Percentiles rank a stretch among this genome's conserved stretches.
Conservation (phyloP, 2,329 filamentous ascomycete genomes). For the Paraphoma sp. region DNA sequence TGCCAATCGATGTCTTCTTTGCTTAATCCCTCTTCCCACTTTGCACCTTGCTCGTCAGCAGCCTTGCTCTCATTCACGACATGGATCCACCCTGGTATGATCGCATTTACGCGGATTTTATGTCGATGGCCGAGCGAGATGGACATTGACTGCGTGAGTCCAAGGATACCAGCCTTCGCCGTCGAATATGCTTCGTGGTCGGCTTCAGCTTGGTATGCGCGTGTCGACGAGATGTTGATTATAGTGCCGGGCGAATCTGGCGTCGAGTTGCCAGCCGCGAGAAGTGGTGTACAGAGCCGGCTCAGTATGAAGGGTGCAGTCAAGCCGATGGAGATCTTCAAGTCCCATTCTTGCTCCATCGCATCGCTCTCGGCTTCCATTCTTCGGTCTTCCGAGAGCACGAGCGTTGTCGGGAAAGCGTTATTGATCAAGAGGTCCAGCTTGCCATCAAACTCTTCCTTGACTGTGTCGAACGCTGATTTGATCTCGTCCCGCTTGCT, state of each 20-base stretch:
- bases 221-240: conserved; percentile 59
- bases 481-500: conserved; percentile 48
- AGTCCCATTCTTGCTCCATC: conserved; percentile 43
- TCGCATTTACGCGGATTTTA: conserved; percentile 56
- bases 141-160: conserved; percentile 58
- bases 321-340: conserved; percentile 41
- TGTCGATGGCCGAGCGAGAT: conserved; percentile 53
- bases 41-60: conserved; percentile 49
- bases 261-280: conserved; percentile 25
- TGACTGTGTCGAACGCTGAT: conserved; percentile 43
- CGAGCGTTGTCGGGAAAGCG: conserved; percentile 38
- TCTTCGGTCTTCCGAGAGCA: conserved; percentile 26
- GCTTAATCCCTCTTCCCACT: conserved; percentile 57
- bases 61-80: conserved; percentile 53
- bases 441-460: conserved; percentile 42
- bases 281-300: conserved; percentile 39
- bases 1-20: conserved; percentile 58
- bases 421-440: conserved; percentile 47
- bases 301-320: conserved; percentile 43
- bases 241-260: conserved; percentile 37
- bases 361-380: conserved; percentile 42
- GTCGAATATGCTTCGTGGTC: conserved; percentile 60
- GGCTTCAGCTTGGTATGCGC: conserved; percentile 57
- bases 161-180: conserved; percentile 59
- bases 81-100: conserved; percentile 61